Evolutionary conservation across 1,139 yeast species (phyloP), one percentile per base, ranked within the genome.

Genomic region (Debaryomycetaceae sp.): DNA sequence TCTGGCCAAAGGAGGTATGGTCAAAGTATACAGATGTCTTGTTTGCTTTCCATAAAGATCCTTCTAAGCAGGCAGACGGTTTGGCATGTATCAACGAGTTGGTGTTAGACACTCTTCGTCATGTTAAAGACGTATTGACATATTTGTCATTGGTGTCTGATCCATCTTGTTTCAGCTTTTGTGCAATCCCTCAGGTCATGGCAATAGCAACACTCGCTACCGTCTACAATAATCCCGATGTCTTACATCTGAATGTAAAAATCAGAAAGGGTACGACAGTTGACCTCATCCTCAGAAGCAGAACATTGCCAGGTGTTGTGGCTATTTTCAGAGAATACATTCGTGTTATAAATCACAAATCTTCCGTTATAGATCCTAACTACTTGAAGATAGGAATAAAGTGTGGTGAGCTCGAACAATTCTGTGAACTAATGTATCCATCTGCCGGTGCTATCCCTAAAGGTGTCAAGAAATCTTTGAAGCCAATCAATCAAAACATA

Each of bases 161-260:
- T 56, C 87, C 86, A 41, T 81, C 96, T 0, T 69, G 85, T 38
- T 92, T 88, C 71, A 84, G 83, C 50, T 92, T 92, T 70, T 91
- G 98, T 67, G 91, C 97, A 14, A 92, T 92, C 57, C 98, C 98
- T 15, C 98, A 92, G 65, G 97, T 91, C 26, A 92, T 92, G 98
- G 96, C 98, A 32, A 84, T 92, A 59, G 97, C 98, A 6, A 88
- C 98, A 0, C 72, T 92, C 53, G 91, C 92, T 18, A 73, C 83
- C 42, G 86, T 92, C 32, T 91, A 86, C 71, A 83, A 87, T 59
- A 94, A 94, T 65, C 83, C 83, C 7, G 61, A 70, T 4, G 86
- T 92, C 3, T 78, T 92, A 55, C 77, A 81, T 38, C 61, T 65
- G 31, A 82, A 87, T 54, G 85, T 92, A 47, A 94, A 94, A 70